Evolutionary conservation across 495 filamentous ascomycete species (phyloP).

Genomic region (Physcia stellaris): DNA sequence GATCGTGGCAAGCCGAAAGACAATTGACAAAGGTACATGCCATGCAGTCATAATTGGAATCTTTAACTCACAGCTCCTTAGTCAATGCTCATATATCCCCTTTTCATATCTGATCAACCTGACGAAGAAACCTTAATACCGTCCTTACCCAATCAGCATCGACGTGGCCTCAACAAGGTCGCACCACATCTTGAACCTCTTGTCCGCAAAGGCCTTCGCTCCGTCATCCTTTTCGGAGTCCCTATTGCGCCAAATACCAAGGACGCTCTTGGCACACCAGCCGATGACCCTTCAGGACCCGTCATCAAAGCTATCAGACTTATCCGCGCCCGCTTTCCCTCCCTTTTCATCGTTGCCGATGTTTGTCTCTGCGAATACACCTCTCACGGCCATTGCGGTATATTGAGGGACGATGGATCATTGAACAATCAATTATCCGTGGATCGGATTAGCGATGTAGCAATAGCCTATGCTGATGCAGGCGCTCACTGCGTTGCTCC

Average conservation of each 20-base stretch:
- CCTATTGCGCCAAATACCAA: slow-evolving; percentile 67
- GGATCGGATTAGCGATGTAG: slow-evolving; percentile 85
- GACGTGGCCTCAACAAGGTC: slow-evolving; percentile 75
- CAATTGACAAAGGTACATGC: slow-evolving; percentile 79
- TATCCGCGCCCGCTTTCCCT: slow-evolving; percentile 67
- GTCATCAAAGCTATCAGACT: slow-evolving; percentile 77
- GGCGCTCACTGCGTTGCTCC: slow-evolving; percentile 95
- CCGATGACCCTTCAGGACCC: slow-evolving; percentile 84
- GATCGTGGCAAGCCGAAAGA: slow-evolving; percentile 90
- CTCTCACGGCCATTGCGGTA: slow-evolving; percentile 95
- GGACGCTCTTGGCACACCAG: slow-evolving; percentile 82
- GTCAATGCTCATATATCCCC: slow-evolving; percentile 96
- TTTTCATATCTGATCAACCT: slow-evolving; percentile 88
- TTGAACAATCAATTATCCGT: slow-evolving; percentile 87
- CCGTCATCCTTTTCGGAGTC: slow-evolving; percentile 92
- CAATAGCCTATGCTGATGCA: slow-evolving; percentile 80
- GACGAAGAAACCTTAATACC: slow-evolving; percentile 86
- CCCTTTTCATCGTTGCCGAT: slow-evolving; percentile 79
- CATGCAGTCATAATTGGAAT: not conserved
- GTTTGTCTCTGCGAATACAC: slow-evolving; percentile 99
- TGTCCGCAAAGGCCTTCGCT: slow-evolving; percentile 73
- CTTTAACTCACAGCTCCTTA: slow-evolving; percentile 20
- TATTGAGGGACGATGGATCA: slow-evolving; percentile 78
- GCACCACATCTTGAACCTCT: slow-evolving; percentile 75
- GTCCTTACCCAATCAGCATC: slow-evolving; percentile 76